Percentiles rank a stretch among this genome's conserved stretches.
Evolutionary conservation across 805 yeast species (phyloP).

Genomic region (Kodamaea kakaduensis): DNA sequence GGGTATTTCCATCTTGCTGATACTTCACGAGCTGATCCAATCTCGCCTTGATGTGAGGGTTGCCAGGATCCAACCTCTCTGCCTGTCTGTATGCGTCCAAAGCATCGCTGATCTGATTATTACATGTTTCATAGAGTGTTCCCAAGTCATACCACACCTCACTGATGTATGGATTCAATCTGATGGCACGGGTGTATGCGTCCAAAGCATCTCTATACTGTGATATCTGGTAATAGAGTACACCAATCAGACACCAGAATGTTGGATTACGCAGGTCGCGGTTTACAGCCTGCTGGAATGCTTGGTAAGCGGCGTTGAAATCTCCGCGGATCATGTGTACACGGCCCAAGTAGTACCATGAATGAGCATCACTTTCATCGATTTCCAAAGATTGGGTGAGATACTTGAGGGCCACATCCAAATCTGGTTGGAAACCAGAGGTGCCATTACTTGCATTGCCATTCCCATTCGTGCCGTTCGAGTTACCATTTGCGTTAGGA

Average conservation of each 20-base stretch:
- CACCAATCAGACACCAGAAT: conserved; percentile 97
- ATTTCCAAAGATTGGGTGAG: conserved; percentile 84
- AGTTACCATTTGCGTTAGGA: conserved; percentile 14
- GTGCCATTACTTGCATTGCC: conserved; percentile 5
- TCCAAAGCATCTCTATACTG: conserved; percentile 96
- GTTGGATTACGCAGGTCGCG: conserved; percentile 96
- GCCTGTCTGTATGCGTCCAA: conserved; percentile 96
- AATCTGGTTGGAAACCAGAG: conserved; percentile 57
- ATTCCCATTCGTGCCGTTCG: conserved; percentile 5
- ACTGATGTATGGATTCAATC: conserved; percentile 90
- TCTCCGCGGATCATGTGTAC: conserved; percentile 96
- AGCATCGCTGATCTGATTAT: conserved; percentile 92
- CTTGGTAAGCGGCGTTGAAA: conserved; percentile 94
- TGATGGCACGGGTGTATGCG: conserved; percentile 94
- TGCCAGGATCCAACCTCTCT: conserved; percentile 88
- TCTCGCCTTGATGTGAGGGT: conserved; percentile 91
- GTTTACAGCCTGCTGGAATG: conserved; percentile 97
- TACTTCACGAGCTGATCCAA: conserved; percentile 77
- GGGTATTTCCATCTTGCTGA: conserved; percentile 64
- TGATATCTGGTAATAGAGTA: conserved; percentile 89
- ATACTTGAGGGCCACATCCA: conserved; percentile 77
- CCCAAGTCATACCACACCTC: conserved; percentile 99
- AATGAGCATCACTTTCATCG: conserved; percentile 87
- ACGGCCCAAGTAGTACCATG: conserved; percentile 96
- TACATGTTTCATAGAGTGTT: conserved; percentile 94